Conservation (phyloP, 768 basidiomycete genomes). For the Agrocybe chaxingu region DNA sequence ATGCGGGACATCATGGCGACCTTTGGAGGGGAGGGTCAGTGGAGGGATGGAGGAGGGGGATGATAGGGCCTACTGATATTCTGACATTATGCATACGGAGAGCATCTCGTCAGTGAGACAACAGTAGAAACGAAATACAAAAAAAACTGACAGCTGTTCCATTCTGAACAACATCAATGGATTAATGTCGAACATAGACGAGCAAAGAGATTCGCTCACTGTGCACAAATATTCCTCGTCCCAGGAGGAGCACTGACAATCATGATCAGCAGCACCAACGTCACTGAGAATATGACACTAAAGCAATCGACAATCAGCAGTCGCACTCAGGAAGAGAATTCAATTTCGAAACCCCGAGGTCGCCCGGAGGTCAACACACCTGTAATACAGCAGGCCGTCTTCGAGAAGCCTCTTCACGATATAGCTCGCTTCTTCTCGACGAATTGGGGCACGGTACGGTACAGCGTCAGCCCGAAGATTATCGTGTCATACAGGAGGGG, state of each 20-base stretch:
- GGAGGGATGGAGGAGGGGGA: not conserved
- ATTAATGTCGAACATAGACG: not conserved
- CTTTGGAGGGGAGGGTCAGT: conserved; percentile 15
- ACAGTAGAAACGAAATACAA: not conserved
- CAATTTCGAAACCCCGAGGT: not conserved
- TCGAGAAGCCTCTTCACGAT: conserved; percentile 39
- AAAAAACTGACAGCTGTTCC: conserved; percentile 32
- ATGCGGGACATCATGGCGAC: conserved; percentile 70
- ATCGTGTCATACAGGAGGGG: conserved; percentile 47
- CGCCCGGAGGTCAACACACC: conserved; percentile 19
- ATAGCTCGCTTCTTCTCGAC: conserved; percentile 29
- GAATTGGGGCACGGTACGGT: conserved; percentile 34
- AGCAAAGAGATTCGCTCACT: conserved; percentile 27
- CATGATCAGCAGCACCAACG: conserved; percentile 42
- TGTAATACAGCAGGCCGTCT: conserved; percentile 46
- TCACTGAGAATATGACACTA: conserved; percentile 44
- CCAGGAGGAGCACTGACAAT: conserved; percentile 41
- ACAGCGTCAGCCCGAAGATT: conserved; percentile 35
- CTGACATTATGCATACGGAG: not conserved
- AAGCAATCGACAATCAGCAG: not conserved
- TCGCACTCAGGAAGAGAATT: not conserved
- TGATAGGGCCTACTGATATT: conserved; percentile 11
- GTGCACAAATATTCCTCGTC: conserved; percentile 43
- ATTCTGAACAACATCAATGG: conserved; percentile 21
- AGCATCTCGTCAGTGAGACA: not conserved